Evolutionary conservation across 495 filamentous ascomycete genomes (phyloP).

Genomic region (Tuber borchii): DNA sequence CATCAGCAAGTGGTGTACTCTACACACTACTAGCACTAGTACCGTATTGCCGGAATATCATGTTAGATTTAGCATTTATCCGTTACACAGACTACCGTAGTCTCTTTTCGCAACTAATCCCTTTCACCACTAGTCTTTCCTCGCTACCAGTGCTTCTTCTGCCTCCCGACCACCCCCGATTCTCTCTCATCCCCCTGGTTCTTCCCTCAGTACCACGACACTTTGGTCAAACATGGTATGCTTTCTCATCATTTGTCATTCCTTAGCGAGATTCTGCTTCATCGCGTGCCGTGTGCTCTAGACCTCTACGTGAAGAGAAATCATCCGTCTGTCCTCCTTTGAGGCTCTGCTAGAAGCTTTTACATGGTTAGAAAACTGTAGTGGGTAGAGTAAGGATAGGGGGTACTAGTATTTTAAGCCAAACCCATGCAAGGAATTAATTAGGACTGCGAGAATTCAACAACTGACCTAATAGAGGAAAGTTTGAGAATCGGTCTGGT

Average conservation of each 20-base stretch:
- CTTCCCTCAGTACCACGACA: too few species aligned
- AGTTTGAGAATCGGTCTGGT: background rate
- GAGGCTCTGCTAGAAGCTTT: background rate
- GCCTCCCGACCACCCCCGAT: too few species aligned
- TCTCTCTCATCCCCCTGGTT: too few species aligned
- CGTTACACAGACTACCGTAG: too few species aligned
- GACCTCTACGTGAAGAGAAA: background rate
- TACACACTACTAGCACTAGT: too few species aligned
- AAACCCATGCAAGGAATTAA: background rate
- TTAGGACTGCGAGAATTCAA: background rate
- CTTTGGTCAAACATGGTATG: too few species aligned
- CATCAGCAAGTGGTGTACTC: too few species aligned
- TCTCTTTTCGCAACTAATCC: too few species aligned
- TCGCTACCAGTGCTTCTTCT: too few species aligned
- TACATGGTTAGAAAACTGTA: background rate
- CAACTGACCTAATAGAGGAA: background rate
- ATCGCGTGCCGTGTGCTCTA: background rate
- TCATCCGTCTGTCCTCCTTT: background rate
- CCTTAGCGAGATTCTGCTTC: background rate
- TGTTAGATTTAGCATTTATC: too few species aligned
- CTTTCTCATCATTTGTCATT: background rate
- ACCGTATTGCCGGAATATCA: too few species aligned
- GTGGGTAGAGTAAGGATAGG: background rate
- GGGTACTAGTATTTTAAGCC: background rate
- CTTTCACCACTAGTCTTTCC: too few species aligned